These are phyloP conservation scores for Mycena galericulata DNA, from an alignment of 768 basidiomycete species.

Conservation along the genomic window DNA sequence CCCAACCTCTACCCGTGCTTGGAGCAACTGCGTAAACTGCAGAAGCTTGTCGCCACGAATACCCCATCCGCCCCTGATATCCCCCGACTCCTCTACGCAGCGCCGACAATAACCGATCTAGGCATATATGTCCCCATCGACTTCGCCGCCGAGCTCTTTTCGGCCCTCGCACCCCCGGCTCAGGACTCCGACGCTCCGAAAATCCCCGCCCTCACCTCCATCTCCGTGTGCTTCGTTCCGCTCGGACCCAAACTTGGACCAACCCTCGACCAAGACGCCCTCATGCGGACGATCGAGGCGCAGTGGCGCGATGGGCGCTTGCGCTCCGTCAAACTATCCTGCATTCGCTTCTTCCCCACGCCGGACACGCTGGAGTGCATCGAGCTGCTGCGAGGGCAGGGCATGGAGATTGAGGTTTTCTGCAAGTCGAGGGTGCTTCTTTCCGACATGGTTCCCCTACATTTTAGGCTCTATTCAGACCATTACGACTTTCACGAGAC, in stretches of 20 bases:
- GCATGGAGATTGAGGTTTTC: slow-evolving; percentile 2
- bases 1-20: neutral
- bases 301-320: neutral
- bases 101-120: slow-evolving; percentile 1
- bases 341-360: neutral
- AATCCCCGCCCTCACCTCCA: neutral
- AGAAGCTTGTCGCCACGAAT: neutral
- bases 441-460: too few species aligned
- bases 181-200: neutral
- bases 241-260: too few species aligned
- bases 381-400: neutral
- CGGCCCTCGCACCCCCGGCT: neutral
- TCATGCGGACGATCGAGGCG: too few species aligned
- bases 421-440: too few species aligned
- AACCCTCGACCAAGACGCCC: too few species aligned
- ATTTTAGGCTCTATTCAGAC: too few species aligned
- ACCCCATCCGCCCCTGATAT: neutral
- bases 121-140: neutral
- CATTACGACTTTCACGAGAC: too few species aligned
- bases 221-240: neutral
- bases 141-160: neutral
- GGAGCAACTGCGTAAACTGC: neutral
- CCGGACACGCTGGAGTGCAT: slow-evolving; percentile 3
- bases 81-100: slow-evolving; percentile 7
- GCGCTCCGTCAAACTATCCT: slow-evolving; percentile 2